Conservation (phyloP, 2,329 filamentous ascomycete species). For the Diaporthe sp. region DNA sequence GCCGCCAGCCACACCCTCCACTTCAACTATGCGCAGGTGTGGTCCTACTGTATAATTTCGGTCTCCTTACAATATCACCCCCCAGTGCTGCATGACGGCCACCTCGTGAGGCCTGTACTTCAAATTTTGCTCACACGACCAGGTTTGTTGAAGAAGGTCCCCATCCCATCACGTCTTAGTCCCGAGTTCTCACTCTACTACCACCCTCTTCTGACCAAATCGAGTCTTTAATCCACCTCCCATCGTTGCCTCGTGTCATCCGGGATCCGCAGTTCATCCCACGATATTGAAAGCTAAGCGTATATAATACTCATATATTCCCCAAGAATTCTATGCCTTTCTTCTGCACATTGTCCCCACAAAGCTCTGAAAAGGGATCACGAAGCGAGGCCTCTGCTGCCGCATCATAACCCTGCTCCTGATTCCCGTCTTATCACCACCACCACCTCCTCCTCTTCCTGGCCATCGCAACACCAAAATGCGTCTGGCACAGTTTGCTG, state of each 20-base stretch:
- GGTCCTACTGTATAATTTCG: conserved; percentile 37
- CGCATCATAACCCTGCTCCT: background rate
- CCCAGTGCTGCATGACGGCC: conserved; percentile 37
- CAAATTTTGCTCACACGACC: conserved; percentile 39
- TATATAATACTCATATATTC: conserved; percentile 30
- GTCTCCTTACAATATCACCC: conserved; percentile 30
- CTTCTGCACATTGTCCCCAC: background rate
- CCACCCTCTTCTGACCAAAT: conserved; percentile 35
- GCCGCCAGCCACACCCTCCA: conserved; percentile 36
- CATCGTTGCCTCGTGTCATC: conserved; percentile 24
- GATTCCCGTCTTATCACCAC: background rate
- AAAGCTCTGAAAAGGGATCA: background rate
- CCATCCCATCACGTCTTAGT: conserved; percentile 25
- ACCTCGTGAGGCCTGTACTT: conserved; percentile 37
- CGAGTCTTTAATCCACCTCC: background rate
- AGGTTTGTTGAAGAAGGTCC: conserved; percentile 11
- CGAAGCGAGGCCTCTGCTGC: background rate
- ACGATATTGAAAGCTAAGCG: background rate
- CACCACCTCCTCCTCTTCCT: background rate
- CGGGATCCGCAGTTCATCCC: conserved; percentile 20
- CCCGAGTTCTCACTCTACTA: conserved; percentile 6
- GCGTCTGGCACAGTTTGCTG: conserved; percentile 38
- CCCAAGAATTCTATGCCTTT: background rate
- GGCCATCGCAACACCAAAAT: conserved; percentile 19
- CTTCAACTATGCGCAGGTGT: background rate